phyloP scores from a whole-genome alignment of 768 basidiomycete species.

The Botryobasidium botryosum region DNA sequence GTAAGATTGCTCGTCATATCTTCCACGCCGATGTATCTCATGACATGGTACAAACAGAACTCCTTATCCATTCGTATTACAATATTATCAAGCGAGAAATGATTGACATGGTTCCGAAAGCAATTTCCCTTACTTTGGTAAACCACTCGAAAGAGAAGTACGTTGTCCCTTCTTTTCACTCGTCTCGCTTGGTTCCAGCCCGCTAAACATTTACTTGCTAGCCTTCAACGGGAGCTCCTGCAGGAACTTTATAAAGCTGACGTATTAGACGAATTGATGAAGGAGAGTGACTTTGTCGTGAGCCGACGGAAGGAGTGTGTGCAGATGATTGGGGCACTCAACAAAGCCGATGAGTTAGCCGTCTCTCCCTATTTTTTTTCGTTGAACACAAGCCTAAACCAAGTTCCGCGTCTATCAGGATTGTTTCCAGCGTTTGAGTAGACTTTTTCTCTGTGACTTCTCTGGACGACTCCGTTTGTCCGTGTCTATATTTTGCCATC shows the following conservation, averaged over 20 bases:
- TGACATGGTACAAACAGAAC: slow-evolving; percentile 35
- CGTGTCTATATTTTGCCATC: no score
- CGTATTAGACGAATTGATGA: slow-evolving; percentile 83
- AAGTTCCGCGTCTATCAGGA: slow-evolving; percentile 7
- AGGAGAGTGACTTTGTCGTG: slow-evolving; percentile 84
- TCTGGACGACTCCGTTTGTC: no score
- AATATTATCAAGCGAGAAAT: slow-evolving; percentile 98
- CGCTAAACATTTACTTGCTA: no score
- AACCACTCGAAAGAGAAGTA: slow-evolving; percentile 88
- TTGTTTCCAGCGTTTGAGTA: slow-evolving; percentile 11
- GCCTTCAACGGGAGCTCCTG: slow-evolving; percentile 79
- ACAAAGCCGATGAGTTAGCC: slow-evolving; percentile 90
- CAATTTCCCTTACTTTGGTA: slow-evolving; percentile 80
- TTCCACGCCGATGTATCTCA: neutral
- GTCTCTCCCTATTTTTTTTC: slow-evolving; percentile 4
- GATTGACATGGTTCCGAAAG: slow-evolving; percentile 99
- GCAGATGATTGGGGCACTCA: slow-evolving; percentile 82
- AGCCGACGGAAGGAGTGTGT: slow-evolving; percentile 86
- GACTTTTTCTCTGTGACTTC: neutral
- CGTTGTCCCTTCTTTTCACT: no score
- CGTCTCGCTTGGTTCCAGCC: no score
- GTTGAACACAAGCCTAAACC: neutral
- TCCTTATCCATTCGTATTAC: slow-evolving; percentile 92
- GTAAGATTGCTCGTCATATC: slow-evolving; percentile 32
- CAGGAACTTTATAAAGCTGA: slow-evolving; percentile 97